Evolutionary conservation across 179 eudicot species (phyloP), one percentile per base, ranked within the genome.

Genomic region (Amaranthus tricolor): DNA sequence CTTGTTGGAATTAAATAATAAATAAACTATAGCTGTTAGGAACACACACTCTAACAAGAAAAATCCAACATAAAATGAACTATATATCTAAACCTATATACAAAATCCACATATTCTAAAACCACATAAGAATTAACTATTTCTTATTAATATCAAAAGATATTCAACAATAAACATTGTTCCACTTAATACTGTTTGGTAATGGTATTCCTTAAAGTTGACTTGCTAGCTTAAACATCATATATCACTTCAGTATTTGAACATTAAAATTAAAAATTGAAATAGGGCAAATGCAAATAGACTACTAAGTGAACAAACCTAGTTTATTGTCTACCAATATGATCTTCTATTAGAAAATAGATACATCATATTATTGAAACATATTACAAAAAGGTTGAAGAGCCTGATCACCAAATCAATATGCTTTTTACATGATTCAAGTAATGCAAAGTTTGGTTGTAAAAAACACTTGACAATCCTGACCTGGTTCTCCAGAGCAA

Each of bases 401-500:
- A 51, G 19, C 15, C 13, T 65, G 40, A 20, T 44, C 6, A 65
- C 51, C 21, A 65, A 6, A 63, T 13, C 48, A 31, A 31, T 31
- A 2, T 65, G 14, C 5, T 7, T 16, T 43, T 45, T 43, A 51
- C 68, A 65, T 45, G 51, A n/a, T 65, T 44, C 51, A 65, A 9
- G 20, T 65, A 6, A 65, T 8, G 13, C 51, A 16, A 65, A 65
- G 4, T 13, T 11, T 69, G 55, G n/a, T 19, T 17, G 45, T 11
- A 31, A 68, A 58, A 58, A n/a, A 9, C 5, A 7, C 20, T 52
- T 53, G 55, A 65, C 24, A 66, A 52, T 9, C 47, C 80, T 79
- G 68, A 94, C 98, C 98, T 94, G 98, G 86, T 92, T 94, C 86
- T 94, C 97, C 75, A 94, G 88, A 49, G 93, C 92, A 74, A 90